These are phyloP conservation scores for Paraphoma sp. DNA, from an alignment of 2,329 filamentous ascomycete genomes.

Conservation along the genomic window DNA sequence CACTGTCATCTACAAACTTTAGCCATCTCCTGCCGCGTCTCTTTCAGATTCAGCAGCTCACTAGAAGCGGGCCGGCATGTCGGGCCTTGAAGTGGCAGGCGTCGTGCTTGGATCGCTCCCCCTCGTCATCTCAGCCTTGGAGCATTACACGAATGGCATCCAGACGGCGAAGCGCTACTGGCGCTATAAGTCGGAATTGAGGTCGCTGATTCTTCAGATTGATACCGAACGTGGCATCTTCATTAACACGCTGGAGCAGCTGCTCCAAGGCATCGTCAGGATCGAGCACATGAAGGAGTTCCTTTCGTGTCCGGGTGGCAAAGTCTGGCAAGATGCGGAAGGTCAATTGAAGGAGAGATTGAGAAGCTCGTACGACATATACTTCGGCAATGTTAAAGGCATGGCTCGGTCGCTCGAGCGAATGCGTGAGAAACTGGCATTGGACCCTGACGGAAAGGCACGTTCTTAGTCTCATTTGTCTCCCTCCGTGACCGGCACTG, in stretches of 20 bases:
- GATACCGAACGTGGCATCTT: slow-evolving; percentile 33
- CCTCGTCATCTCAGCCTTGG: slow-evolving; percentile 35
- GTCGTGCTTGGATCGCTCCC: slow-evolving; percentile 38
- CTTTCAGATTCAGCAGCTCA: background rate
- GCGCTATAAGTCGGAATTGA: slow-evolving; percentile 27
- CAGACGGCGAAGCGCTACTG: slow-evolving; percentile 30
- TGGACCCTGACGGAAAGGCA: slow-evolving; percentile 27
- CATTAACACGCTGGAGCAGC: slow-evolving; percentile 31
- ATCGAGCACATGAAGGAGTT: slow-evolving; percentile 25
- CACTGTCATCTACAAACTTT: background rate
- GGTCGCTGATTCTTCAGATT: slow-evolving; percentile 23
- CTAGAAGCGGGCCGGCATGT: slow-evolving; percentile 15
- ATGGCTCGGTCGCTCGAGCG: slow-evolving; percentile 19
- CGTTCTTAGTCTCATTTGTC: background rate
- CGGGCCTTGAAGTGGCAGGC: slow-evolving; percentile 40
- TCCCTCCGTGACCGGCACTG: background rate
- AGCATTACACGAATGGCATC: slow-evolving; percentile 37
- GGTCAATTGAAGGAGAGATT: slow-evolving; percentile 12
- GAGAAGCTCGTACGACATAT: slow-evolving; percentile 14
- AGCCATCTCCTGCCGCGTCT: background rate
- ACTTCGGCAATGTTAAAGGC: slow-evolving; percentile 18
- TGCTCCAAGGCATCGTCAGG: slow-evolving; percentile 27
- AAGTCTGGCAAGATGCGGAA: slow-evolving; percentile 17
- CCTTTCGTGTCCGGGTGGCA: slow-evolving; percentile 13
- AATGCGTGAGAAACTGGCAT: slow-evolving; percentile 24